These are phyloP conservation scores for Orbilia quercus DNA, from an alignment of 2,329 filamentous ascomycete species.

Conservation along the genomic window DNA sequence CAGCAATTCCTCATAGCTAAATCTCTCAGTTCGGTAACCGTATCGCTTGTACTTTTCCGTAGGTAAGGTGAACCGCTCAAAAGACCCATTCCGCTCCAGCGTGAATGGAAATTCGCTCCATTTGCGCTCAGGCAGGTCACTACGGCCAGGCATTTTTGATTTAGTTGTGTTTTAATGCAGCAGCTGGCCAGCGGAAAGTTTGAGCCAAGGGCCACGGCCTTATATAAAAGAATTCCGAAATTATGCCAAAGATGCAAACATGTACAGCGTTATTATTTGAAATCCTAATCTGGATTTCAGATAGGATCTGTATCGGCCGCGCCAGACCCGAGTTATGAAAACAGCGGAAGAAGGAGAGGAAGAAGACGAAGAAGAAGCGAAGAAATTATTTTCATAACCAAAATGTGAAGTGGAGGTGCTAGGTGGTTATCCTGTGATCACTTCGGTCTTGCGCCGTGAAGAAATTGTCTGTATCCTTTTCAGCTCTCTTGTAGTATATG, in stretches of 20 bases:
- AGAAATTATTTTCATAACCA: too few species aligned
- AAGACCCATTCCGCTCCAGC: constrained; percentile 16
- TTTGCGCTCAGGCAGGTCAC: not conserved
- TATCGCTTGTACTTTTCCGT: constrained; percentile 38
- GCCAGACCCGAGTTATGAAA: too few species aligned
- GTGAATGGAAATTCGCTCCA: constrained; percentile 42
- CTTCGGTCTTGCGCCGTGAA: too few species aligned
- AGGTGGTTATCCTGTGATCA: too few species aligned
- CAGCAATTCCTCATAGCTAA: constrained; percentile 34
- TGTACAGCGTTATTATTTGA: too few species aligned
- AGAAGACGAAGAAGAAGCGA: too few species aligned
- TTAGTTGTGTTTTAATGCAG: not conserved
- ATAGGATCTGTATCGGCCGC: too few species aligned
- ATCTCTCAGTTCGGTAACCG: constrained; percentile 36
- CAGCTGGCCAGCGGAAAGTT: not conserved
- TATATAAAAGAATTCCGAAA: not conserved
- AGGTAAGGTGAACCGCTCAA: constrained; percentile 25
- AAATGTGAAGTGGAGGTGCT: too few species aligned
- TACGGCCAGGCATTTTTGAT: constrained; percentile 33
- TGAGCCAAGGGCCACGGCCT: not conserved
- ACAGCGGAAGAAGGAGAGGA: too few species aligned
- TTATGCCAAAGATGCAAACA: constrained; percentile 17
- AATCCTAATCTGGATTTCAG: too few species aligned
- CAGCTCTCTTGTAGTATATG: too few species aligned
- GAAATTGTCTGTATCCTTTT: too few species aligned